Evolutionary conservation across 805 yeast species (phyloP).

Genomic region (Nakazawaea peltata): DNA sequence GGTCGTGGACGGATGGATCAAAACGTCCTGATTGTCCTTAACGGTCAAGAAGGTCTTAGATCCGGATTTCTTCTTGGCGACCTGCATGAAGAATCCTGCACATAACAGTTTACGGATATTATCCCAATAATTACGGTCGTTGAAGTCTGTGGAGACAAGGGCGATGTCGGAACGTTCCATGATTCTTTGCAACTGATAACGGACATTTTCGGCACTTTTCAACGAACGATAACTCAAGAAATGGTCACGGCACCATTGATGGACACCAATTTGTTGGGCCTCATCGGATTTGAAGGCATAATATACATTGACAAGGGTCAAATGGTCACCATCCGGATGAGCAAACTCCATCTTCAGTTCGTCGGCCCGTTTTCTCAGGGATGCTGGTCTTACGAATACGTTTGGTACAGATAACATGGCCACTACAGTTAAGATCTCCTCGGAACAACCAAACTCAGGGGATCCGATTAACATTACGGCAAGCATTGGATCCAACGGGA

Average conservation of each 20-base stretch:
- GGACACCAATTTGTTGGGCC: slow-evolving; percentile 54
- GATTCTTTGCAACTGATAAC: slow-evolving; percentile 72
- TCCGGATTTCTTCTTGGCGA: slow-evolving; percentile 84
- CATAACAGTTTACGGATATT: slow-evolving; percentile 81
- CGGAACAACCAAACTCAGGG: slow-evolving; percentile 77
- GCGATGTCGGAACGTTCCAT: slow-evolving; percentile 79
- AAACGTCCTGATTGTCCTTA: slow-evolving; percentile 92
- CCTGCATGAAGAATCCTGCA: slow-evolving; percentile 98
- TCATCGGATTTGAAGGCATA: slow-evolving; percentile 76
- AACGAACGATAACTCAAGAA: slow-evolving; percentile 79
- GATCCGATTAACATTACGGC: slow-evolving; percentile 91
- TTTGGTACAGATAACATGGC: slow-evolving; percentile 90
- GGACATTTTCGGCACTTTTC: slow-evolving; percentile 77
- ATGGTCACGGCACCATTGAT: slow-evolving; percentile 89
- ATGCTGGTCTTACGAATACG: slow-evolving; percentile 89
- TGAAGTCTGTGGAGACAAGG: slow-evolving; percentile 59
- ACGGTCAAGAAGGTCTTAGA: slow-evolving; percentile 82
- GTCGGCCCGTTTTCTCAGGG: slow-evolving; percentile 83
- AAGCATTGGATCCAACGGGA: slow-evolving; percentile 93
- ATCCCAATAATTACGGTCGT: slow-evolving; percentile 57
- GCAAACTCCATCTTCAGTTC: slow-evolving; percentile 83
- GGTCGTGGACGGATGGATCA: slow-evolving; percentile 90
- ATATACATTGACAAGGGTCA: slow-evolving; percentile 82
- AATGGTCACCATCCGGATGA: slow-evolving; percentile 92
- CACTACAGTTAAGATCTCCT: slow-evolving; percentile 81